A percentile compares a stretch with the other conserved stretches of the same genome.
These are phyloP conservation scores for Xylariaceae sp. DNA, from an alignment of 2,329 filamentous ascomycete species.

Conservation along the genomic window DNA sequence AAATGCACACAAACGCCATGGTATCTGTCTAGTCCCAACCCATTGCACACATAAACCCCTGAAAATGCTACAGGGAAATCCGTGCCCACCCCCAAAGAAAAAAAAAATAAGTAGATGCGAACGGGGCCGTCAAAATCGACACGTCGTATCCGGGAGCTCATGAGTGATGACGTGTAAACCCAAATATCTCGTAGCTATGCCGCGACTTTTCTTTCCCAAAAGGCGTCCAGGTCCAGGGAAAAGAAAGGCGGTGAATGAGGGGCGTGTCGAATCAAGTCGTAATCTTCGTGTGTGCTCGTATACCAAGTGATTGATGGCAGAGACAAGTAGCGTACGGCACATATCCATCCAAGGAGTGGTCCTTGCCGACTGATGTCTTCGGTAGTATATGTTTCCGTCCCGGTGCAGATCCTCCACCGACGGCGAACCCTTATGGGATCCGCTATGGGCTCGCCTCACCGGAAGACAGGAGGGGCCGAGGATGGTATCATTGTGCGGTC, in stretches of 20 bases:
- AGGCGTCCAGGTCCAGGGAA: constrained; percentile 4
- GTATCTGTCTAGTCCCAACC: constrained; percentile 16
- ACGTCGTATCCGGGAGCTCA: constrained; percentile 9
- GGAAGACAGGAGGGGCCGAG: constrained; percentile 31
- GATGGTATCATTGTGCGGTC: constrained; percentile 37
- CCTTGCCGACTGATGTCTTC: constrained; percentile 17
- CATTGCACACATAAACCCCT: constrained; percentile 14
- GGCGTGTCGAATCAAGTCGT: constrained; percentile 12
- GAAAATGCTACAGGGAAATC: constrained; percentile 13
- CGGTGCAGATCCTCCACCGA: constrained; percentile 19
- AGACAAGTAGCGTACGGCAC: background rate
- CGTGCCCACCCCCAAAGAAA: constrained; percentile 9
- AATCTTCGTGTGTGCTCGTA: constrained; percentile 7
- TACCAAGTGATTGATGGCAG: constrained; percentile 2
- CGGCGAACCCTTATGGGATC: constrained; percentile 7
- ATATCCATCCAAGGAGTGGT: constrained; percentile 9
- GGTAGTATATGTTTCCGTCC: constrained; percentile 21
- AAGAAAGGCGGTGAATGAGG: constrained; percentile 1
- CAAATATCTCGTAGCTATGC: constrained; percentile 6
- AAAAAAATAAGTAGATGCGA: background rate
- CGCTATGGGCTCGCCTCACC: constrained; percentile 9
- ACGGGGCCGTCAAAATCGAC: constrained; percentile 9
- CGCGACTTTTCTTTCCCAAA: constrained; percentile 3
- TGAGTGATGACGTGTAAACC: background rate
- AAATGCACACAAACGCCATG: constrained; percentile 17